These are phyloP conservation scores for Cercospora janseana DNA, from an alignment of 2,329 filamentous ascomycete genomes.

Conservation along the genomic window DNA sequence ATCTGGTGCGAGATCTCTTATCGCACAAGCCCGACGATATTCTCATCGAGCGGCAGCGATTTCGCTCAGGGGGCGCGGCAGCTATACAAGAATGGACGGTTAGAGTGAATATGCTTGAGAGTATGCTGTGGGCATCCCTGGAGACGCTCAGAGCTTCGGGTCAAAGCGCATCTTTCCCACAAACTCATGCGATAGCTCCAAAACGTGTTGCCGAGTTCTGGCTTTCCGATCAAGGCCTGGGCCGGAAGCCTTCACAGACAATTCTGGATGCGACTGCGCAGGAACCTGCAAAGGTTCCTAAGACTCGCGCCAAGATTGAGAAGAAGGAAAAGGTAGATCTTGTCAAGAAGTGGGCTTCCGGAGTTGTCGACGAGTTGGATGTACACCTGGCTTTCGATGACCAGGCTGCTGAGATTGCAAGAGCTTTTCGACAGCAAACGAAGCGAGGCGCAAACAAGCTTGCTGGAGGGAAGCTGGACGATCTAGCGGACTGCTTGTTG, in stretches of 20 bases:
- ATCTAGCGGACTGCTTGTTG: slow-evolving; percentile 74
- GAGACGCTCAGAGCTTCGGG: slow-evolving; percentile 49
- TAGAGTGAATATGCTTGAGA: slow-evolving; percentile 76
- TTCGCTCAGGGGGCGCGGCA: slow-evolving; percentile 61
- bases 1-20: slow-evolving; percentile 53
- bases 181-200: slow-evolving; percentile 54
- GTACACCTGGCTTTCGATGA: slow-evolving; percentile 34
- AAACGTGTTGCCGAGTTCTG: slow-evolving; percentile 58
- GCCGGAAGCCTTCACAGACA: slow-evolving; percentile 10
- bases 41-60: slow-evolving; percentile 66
- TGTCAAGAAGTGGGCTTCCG: slow-evolving; percentile 55
- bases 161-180: slow-evolving; percentile 41
- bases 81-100: slow-evolving; percentile 79
- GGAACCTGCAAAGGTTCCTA: slow-evolving; percentile 11
- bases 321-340: slow-evolving; percentile 65
- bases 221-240: slow-evolving; percentile 36
- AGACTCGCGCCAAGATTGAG: slow-evolving; percentile 38
- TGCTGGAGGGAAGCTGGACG: slow-evolving; percentile 65
- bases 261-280: slow-evolving; percentile 13
- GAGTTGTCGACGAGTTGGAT: slow-evolving; percentile 15
- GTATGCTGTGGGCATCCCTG: slow-evolving; percentile 73
- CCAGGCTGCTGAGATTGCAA: slow-evolving; percentile 40
- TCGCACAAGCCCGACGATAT: slow-evolving; percentile 62
- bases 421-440: slow-evolving; percentile 34
- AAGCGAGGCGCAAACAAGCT: slow-evolving; percentile 23